phyloP scores from a whole-genome alignment of 139 green algal species.

The Desmodesmus armatus region DNA sequence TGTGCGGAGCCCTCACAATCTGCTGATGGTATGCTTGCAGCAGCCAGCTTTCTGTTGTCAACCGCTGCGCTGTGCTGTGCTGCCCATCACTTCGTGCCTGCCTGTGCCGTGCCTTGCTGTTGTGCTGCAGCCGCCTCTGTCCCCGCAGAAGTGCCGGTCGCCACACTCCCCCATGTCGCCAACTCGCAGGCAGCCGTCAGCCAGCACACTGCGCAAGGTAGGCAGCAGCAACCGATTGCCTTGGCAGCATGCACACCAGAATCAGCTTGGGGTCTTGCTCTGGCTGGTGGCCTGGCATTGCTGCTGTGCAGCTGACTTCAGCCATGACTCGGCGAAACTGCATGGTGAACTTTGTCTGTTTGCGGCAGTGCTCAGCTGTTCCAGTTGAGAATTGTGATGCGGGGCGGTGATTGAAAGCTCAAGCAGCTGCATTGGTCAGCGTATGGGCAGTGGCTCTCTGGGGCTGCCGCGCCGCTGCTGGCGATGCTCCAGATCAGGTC shows the following conservation, averaged over 20 bases:
- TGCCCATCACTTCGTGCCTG: not conserved
- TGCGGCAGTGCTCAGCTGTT: too few relatives aligned
- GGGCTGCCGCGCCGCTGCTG: too few relatives aligned
- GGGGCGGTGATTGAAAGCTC: too few relatives aligned
- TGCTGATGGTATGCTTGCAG: not conserved
- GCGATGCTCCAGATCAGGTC: not conserved
- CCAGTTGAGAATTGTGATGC: too few relatives aligned
- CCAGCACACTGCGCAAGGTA: slow-evolving; percentile 57
- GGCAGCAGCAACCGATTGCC: not conserved
- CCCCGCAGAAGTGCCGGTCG: slow-evolving; percentile 79
- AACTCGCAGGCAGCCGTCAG: slow-evolving; percentile 45
- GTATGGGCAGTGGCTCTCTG: too few relatives aligned
- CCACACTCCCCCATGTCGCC: slow-evolving; percentile 71
- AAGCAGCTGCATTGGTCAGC: too few relatives aligned
- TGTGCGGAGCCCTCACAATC: too few relatives aligned
- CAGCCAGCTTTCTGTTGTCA: not conserved
- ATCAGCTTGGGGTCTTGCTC: not conserved
- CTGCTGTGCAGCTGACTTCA: too few relatives aligned
- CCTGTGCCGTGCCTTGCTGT: not conserved
- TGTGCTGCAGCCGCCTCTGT: slow-evolving; percentile 85
- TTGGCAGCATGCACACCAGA: not conserved
- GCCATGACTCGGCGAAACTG: too few relatives aligned
- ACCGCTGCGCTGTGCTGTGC: not conserved
- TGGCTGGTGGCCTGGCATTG: too few relatives aligned
- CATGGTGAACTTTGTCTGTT: too few relatives aligned